Evolutionary conservation across 176 grass and related monocot genomes (phyloP), one percentile per base, ranked within the genome.

Genomic region (Cenchrus purpureus): DNA sequence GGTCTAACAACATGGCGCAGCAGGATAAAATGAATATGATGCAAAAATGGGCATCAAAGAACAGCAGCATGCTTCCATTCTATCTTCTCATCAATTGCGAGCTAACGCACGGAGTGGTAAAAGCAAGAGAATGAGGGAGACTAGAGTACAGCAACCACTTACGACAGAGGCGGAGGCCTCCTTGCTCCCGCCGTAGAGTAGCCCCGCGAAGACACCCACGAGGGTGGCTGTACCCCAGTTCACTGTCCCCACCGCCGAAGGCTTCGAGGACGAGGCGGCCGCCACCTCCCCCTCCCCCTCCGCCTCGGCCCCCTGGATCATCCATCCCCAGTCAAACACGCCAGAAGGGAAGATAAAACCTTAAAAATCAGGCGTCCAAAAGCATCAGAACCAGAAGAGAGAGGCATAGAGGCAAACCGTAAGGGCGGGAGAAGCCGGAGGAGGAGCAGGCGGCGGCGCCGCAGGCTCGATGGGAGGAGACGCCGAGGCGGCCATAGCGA

Each of bases 121-220:
- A 46, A 46, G 45, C 15, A 66, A 52, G 55, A 28, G 13, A 6
- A 11, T 65, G 22, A 86, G 73, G 48, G 45, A 70, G 25, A 78
- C 22, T 15, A 22, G 42, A 79, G 78, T 78, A 70, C 60, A 60
- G 75, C 56, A 20, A 17, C 6, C 78, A 61, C 88, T 91, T 94
- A 98, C 97, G 46, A 94, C 84, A 11, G 90, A 94, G 40, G 91
- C 87, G 64, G 84, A 60, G 87, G 93, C 93, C 52, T 94, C 96
- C 88, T 81, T 98, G 87, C 86, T 90, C 85, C 96, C 96, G 5
- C 96, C 96, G 65, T 94, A 98, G 22, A 95, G 72, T 29, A 98
- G 60, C 68, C 96, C 96, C 1, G 93, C 86, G 32, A 95, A 95
- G 60, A 98, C 85, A 20, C 87, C 91, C 19, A 95, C 89, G 78